Evolutionary conservation across 176 grass and related monocot species (phyloP), one percentile per base, ranked within the genome.

Genomic region (Tillandsia fasciculata): DNA sequence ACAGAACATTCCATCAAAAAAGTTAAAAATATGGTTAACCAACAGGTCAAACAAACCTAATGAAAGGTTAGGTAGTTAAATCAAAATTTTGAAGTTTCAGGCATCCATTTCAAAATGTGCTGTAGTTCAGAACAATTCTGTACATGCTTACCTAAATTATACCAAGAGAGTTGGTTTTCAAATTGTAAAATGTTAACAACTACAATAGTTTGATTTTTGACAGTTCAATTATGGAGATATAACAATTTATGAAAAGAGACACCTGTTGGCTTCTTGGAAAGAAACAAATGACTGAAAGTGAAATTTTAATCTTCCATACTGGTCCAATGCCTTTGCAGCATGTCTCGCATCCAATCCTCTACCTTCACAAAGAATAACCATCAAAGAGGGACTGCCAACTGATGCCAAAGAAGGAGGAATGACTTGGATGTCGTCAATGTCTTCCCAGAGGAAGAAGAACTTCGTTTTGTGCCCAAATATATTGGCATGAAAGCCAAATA

Each of bases 381-480:
- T 53, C 67, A 93, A 20, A 14, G 94, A 99, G 71, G 89, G 94
- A 76, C 68, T 92, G 65, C 89, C 91, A 20, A 85, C 70, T 50
- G 76, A 74, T 83, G 74, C 65, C 52, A 91, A 23, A 66, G 72
- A 87, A 58, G 78, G 79, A 26, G 89, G 80, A 74, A 85, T 79
- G 69, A 88, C 58, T 67, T 92, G 86, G 70, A 99, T 99, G 65
- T 99, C 86, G 59, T 93, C 86, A 72, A 99, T 93, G 77, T 99
- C 94, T 74, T 99, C 94, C 94, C 94, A 99, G 23, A 99, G 53
- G 77, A 93, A 83, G 85, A 85, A 99, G 79, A 99, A 90, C 78
- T 83, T 90, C 51, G 84, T 99, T 83, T 99, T 99, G 17, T 86
- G 84, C 27, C 89, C 94, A 77, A 93, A 99, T 74, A 99, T 84